Evolutionary conservation across 176 grass and related monocot species (phyloP), one percentile per base, ranked within the genome.

Genomic region (Phoenix roebelenii): DNA sequence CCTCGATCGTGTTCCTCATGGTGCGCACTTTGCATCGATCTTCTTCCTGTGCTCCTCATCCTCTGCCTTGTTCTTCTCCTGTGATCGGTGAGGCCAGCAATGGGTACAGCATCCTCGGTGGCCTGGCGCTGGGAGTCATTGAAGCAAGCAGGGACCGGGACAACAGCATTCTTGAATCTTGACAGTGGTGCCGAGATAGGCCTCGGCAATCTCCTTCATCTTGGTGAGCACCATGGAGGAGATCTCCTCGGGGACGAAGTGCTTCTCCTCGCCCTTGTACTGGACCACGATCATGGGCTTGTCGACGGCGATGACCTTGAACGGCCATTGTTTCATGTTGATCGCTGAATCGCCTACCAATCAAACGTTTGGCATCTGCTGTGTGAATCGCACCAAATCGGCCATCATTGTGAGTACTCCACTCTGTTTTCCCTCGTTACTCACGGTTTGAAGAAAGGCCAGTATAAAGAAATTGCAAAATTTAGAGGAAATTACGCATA

Each of bases 251-350:
- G 91, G 66, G 0, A 80, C 50, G 61, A 90, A 96, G 56, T 71
- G 60, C 71, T 86, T 96, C 77, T 96, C 83, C 71, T 90, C 83
- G 18, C 80, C 86, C 52, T 87, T 90, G 80, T 84, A 87, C 1
- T 58, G 73, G 0, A 96, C 80, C 15, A 87, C 72, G 60, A 96
- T 87, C 80, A 82, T 87, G 4, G 91, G 91, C 75, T 87, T 90
- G 83, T 87, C 86, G 29, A 83, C 77, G 0, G 80, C 70, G 19
- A 96, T 26, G 18, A 96, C 77, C 65, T 82, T 96, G 80, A 90
- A 96, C 16, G 91, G 91, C 91, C 91, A 90, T 57, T 87, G 65
- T 55, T 96, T 90, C 79, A 90, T 87, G 77, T 96, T 86, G 72
- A 18, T 96, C 86, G 6, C 77, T 84, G 75, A 75, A 90, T 16